phyloP scores from a whole-genome alignment of 441 rosid species.

The Jatropha multifida region DNA sequence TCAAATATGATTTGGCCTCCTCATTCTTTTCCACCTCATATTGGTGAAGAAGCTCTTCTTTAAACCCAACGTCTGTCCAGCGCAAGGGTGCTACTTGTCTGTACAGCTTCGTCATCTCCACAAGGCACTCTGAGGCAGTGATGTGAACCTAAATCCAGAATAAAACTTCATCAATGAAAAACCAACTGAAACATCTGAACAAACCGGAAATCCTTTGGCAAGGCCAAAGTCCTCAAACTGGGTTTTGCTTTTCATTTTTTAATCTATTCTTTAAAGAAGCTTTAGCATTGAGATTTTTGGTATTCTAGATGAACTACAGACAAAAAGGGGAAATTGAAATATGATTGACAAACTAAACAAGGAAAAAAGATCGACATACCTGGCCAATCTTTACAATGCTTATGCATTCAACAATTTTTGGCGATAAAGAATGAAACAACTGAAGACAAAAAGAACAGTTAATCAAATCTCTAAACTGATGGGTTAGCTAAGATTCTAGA shows the following conservation, averaged over 20 bases:
- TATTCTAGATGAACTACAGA: neutral
- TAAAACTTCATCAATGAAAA: neutral
- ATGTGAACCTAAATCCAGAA: conserved; percentile 61
- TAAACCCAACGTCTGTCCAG: conserved; percentile 39
- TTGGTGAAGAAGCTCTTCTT: conserved; percentile 52
- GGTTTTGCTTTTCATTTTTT: no score
- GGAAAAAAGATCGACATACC: conserved; percentile 42
- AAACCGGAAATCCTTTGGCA: neutral
- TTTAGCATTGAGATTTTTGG: neutral
- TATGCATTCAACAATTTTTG: conserved; percentile 69
- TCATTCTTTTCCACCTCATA: conserved; percentile 75
- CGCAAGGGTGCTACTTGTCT: conserved; percentile 34
- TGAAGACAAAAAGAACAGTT: conserved; percentile 34
- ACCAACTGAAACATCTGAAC: neutral
- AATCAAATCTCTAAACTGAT: conserved; percentile 12
- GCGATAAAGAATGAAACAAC: conserved; percentile 57
- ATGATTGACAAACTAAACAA: neutral
- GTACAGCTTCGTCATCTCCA: conserved; percentile 47
- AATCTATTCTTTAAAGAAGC: neutral
- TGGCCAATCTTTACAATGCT: conserved; percentile 83
- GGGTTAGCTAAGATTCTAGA: neutral
- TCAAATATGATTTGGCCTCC: conserved; percentile 69
- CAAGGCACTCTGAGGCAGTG: conserved; percentile 73
- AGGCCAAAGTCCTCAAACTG: neutral
- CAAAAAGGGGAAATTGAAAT: neutral